phyloP scores from a whole-genome alignment of 2,329 filamentous ascomycete genomes.

The Fusarium setosum region DNA sequence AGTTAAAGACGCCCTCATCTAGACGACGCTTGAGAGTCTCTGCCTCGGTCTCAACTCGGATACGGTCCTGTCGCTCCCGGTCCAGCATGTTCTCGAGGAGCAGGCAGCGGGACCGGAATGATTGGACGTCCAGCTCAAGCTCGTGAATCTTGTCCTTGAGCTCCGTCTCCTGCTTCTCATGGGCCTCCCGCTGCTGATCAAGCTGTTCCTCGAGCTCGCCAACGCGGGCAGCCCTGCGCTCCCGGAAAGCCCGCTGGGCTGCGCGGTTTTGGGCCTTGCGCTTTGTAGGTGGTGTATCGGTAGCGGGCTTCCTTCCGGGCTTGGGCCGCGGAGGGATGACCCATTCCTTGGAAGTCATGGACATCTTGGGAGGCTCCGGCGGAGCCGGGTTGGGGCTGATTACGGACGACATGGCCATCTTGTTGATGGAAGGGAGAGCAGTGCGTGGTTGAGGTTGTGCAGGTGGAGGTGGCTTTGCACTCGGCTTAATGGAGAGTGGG shows the following conservation, averaged over 20 bases:
- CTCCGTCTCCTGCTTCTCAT: constrained; percentile 68
- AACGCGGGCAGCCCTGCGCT: constrained; percentile 86
- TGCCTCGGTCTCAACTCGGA: constrained; percentile 55
- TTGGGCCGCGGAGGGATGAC: constrained; percentile 85
- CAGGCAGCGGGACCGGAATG: constrained; percentile 71
- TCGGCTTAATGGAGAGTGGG: constrained; percentile 47
- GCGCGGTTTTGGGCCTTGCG: constrained; percentile 94
- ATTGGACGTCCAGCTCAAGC: constrained; percentile 75
- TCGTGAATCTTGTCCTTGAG: constrained; percentile 66
- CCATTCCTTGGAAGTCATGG: constrained; percentile 86
- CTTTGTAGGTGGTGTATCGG: constrained; percentile 92
- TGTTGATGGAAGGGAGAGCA: constrained; percentile 53
- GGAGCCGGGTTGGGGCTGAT: constrained; percentile 53
- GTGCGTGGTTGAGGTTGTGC: constrained; percentile 46
- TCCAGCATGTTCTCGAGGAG: constrained; percentile 73
- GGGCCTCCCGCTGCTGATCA: constrained; percentile 67
- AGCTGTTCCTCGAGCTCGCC: constrained; percentile 78
- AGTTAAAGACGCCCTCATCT: constrained; percentile 42
- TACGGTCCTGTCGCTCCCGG: constrained; percentile 63
- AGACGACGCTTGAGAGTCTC: constrained; percentile 48
- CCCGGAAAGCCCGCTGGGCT: constrained; percentile 90
- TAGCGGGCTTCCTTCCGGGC: constrained; percentile 93
- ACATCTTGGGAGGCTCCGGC: constrained; percentile 59
- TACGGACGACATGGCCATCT: constrained; percentile 61
- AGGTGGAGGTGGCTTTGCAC: constrained; percentile 42